These are phyloP conservation scores for Senecio squalidus DNA, from an alignment of 140 eudicot species.

Conservation along the genomic window DNA sequence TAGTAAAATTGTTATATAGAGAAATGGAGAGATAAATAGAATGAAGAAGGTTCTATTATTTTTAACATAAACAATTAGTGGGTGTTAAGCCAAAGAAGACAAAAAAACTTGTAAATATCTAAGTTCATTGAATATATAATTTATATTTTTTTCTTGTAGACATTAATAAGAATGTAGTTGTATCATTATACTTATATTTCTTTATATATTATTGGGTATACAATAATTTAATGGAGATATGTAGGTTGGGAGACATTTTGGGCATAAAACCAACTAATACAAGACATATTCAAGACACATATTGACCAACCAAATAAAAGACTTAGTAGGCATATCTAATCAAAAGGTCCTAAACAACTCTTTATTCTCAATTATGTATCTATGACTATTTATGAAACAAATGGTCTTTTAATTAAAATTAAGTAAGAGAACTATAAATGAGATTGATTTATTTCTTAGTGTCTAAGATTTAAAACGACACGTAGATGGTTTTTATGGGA, in stretches of 20 bases:
- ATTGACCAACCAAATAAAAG: background rate
- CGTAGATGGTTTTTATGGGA: too few species aligned
- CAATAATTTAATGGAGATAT: background rate
- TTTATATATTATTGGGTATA: too few species aligned
- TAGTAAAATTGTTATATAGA: background rate
- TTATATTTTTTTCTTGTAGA: too few species aligned
- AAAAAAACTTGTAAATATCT: conserved; percentile 28
- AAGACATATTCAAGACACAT: background rate
- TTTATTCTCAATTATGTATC: background rate
- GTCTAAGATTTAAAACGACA: too few species aligned
- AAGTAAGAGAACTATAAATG: too few species aligned
- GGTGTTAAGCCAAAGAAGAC: conserved; percentile 14
- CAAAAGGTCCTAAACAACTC: background rate
- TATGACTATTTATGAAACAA: background rate
- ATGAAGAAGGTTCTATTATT: conserved; percentile 14
- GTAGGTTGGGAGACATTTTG: background rate
- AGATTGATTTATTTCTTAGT: too few species aligned
- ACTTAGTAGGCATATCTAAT: background rate
- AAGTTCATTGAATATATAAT: conserved; percentile 16
- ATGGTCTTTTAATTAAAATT: too few species aligned
- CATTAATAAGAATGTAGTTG: too few species aligned
- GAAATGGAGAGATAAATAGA: background rate
- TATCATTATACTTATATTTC: too few species aligned
- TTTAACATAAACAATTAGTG: conserved; percentile 7
- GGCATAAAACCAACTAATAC: background rate